These are phyloP conservation scores for Conringia planisiliqua DNA, from an alignment of 345 rosid genomes.

Conservation along the genomic window DNA sequence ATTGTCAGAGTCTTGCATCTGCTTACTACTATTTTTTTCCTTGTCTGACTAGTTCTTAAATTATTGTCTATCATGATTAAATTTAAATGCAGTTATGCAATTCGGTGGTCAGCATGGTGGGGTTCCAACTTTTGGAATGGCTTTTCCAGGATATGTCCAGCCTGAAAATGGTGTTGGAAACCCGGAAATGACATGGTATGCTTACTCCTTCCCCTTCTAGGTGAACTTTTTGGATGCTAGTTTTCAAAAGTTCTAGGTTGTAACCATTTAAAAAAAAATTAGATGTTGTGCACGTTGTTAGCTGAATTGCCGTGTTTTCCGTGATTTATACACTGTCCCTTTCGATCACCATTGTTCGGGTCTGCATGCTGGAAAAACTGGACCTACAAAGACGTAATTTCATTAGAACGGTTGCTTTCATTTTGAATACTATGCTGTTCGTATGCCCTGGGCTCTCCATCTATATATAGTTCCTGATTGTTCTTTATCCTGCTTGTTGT, in stretches of 20 bases:
- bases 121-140: conserved; percentile 97
- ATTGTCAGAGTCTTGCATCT: neutral
- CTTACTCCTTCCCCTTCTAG: conserved; percentile 1
- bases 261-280: neutral
- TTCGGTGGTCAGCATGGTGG: conserved; percentile 96
- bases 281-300: neutral
- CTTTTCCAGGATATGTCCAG: conserved; percentile 58
- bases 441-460: neutral
- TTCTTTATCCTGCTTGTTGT: neutral
- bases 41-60: neutral
- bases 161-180: conserved; percentile 83
- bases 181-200: conserved; percentile 97
- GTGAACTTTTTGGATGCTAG: conserved; percentile 14
- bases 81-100: conserved; percentile 57
- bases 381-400: neutral
- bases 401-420: conserved; percentile 11
- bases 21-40: neutral
- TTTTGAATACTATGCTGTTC: neutral
- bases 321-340: neutral
- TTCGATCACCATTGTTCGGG: neutral
- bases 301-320: neutral
- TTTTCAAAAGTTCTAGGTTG: neutral
- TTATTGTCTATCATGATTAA: neutral
- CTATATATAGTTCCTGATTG: conserved; percentile 1
- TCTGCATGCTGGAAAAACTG: neutral